Base-by-base conservation (phyloP, 2,329 filamentous ascomycete species). In the Daldinia sp. region DNA sequence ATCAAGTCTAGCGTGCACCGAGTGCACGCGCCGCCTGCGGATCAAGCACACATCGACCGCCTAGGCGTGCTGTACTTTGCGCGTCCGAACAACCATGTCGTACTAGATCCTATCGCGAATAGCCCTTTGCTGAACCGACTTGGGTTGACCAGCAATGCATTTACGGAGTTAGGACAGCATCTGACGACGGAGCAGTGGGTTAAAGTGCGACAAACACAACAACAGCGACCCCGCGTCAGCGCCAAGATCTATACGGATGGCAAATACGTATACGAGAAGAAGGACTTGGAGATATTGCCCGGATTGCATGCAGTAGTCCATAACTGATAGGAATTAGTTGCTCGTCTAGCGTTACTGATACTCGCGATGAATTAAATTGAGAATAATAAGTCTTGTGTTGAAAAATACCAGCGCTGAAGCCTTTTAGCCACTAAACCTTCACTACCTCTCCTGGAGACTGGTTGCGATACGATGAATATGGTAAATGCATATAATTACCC, bases 151-250 rank as follows among this genome's bases (percentile, higher is more conserved):
- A 60, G 68, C 6, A 79, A 79, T 39, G 76, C 67, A 0, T 78
- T 79, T 37, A 79, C 77, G 0, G 74, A 78, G 61, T 63, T 79
- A n/a, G 77, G 75, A 0, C 73, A 78, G 58, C 76, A 78, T 51
- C 66, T 79, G 3, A 79, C 76, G 0, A 78, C 73, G 1, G 75
- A 78, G 69, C 67, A 79, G 64, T 80, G 77, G 77, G 77, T 79
- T 2, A 75, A 73, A 51, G 74, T 75, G 3, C 69, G 77, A 25
- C 77, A 79, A 68, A 77, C 75, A 11, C 78, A 81, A 68, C 78
- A 81, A 66, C 78, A 80, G 70, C 71, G 78, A 19, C 74, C 72
- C 29, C 75, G 71, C 30, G 67, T 67, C 17, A 72, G 70, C 7
- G 72, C 74, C 1, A 75, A 75, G 63, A 71, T 81, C 29, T 71